Conservation (phyloP, 177 flowering plant genomes). For the Vitis hybrid region DNA sequence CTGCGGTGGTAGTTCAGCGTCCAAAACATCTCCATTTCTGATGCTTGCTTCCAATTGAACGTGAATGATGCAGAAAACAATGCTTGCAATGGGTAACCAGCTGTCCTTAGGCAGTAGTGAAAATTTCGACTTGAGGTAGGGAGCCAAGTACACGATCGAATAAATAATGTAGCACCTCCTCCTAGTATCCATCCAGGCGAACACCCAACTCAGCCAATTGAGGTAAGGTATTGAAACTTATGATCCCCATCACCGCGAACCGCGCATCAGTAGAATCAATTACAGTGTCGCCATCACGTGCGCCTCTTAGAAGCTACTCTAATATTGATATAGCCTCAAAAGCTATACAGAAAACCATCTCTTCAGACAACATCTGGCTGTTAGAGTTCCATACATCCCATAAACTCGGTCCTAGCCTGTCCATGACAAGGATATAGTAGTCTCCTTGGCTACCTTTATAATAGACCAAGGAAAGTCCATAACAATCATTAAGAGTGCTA, state of each 20-base stretch:
- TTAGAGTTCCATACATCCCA: no score
- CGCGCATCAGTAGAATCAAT: conserved; percentile 56
- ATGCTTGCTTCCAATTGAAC: conserved; percentile 92
- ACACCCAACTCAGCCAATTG: conserved; percentile 99
- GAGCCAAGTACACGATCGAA: conserved; percentile 76
- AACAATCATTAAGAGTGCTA: no score
- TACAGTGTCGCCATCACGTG: conserved; percentile 21
- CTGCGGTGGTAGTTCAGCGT: no score
- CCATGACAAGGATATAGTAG: no score
- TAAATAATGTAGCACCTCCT: conserved; percentile 68
- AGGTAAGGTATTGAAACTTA: conserved; percentile 87
- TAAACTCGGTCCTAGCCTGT: no score
- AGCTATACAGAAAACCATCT: no score
- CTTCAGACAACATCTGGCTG: no score
- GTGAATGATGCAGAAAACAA: conserved; percentile 75
- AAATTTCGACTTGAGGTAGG: conserved; percentile 88
- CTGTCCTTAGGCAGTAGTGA: conserved; percentile 89
- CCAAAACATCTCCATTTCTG: conserved; percentile 71
- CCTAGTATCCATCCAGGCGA: conserved; percentile 85
- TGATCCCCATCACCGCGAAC: conserved; percentile 83
- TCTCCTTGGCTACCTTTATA: no score
- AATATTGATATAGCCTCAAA: no score
- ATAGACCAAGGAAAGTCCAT: no score
- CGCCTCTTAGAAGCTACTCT: no score
- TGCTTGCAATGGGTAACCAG: conserved; percentile 91